phyloP scores from a whole-genome alignment of 2,329 filamentous ascomycete species.

The Trichoderma sp. region DNA sequence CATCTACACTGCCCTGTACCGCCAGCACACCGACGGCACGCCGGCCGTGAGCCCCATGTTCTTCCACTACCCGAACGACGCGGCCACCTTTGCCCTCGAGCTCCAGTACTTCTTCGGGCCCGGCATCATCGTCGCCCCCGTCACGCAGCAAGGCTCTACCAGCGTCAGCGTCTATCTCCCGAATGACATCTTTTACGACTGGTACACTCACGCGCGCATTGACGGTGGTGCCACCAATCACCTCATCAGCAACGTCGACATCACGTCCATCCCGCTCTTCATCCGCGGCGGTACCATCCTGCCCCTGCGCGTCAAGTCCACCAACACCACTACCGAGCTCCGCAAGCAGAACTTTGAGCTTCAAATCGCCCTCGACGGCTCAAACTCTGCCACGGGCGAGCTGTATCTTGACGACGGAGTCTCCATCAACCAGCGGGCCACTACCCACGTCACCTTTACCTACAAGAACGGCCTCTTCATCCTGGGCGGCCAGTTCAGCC shows the following conservation, averaged over 20 bases:
- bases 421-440: slow-evolving; percentile 58
- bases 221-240: slow-evolving; percentile 43
- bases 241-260: slow-evolving; percentile 38
- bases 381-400: slow-evolving; percentile 65
- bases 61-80: slow-evolving; percentile 64
- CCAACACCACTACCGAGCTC: slow-evolving; percentile 65
- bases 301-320: slow-evolving; percentile 56
- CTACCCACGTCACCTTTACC: slow-evolving; percentile 58
- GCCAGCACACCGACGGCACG: slow-evolving; percentile 60
- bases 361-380: slow-evolving; percentile 63
- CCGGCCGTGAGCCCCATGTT: slow-evolving; percentile 71
- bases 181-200: slow-evolving; percentile 53
- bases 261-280: slow-evolving; percentile 63
- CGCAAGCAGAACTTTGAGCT: slow-evolving; percentile 69
- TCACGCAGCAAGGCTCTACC: slow-evolving; percentile 46
- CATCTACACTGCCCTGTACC: slow-evolving; percentile 70
- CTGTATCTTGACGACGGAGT: slow-evolving; percentile 81
- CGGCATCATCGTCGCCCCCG: slow-evolving; percentile 51
- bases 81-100: slow-evolving; percentile 47
- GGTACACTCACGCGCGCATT: slow-evolving; percentile 49
- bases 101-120: slow-evolving; percentile 54
- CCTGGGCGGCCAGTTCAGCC: slow-evolving; percentile 56
- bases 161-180: slow-evolving; percentile 52
- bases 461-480: slow-evolving; percentile 57
- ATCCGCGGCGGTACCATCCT: slow-evolving; percentile 66